These are phyloP conservation scores for Arachis monticola DNA, from an alignment of 331 rosid species.

Conservation along the genomic window DNA sequence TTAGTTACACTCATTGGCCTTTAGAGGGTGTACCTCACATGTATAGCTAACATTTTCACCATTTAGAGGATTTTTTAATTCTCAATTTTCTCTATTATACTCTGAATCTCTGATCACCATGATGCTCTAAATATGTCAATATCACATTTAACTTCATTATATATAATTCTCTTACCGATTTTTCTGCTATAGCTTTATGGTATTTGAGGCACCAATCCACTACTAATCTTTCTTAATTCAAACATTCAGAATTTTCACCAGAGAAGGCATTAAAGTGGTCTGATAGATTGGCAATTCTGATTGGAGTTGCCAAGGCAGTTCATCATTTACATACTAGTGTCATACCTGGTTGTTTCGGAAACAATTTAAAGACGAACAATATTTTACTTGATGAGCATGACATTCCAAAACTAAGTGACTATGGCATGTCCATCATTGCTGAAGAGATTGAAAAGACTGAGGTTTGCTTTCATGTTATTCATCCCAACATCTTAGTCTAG, in stretches of 20 bases:
- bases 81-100: too few species aligned
- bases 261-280: constrained; percentile 80
- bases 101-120: too few species aligned
- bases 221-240: constrained; percentile 37
- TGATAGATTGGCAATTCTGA: constrained; percentile 75
- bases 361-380: constrained; percentile 69
- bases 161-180: not conserved
- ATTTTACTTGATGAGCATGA: constrained; percentile 79
- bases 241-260: constrained; percentile 56
- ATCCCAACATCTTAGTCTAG: not conserved
- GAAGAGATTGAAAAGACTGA: constrained; percentile 62
- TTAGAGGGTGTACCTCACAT: too few species aligned
- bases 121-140: not conserved
- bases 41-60: too few species aligned
- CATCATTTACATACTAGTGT: constrained; percentile 83
- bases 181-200: not conserved
- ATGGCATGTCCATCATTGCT: constrained; percentile 64
- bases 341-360: constrained; percentile 76
- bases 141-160: not conserved
- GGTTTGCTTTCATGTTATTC: constrained; percentile 49
- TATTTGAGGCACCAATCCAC: constrained; percentile 22
- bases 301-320: constrained; percentile 90
- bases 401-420: constrained; percentile 83
- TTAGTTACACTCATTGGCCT: too few species aligned
- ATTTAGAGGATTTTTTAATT: too few species aligned